These are phyloP conservation scores for Beta vulgaris DNA, from an alignment of 148 eudicot genomes.

Conservation along the genomic window DNA sequence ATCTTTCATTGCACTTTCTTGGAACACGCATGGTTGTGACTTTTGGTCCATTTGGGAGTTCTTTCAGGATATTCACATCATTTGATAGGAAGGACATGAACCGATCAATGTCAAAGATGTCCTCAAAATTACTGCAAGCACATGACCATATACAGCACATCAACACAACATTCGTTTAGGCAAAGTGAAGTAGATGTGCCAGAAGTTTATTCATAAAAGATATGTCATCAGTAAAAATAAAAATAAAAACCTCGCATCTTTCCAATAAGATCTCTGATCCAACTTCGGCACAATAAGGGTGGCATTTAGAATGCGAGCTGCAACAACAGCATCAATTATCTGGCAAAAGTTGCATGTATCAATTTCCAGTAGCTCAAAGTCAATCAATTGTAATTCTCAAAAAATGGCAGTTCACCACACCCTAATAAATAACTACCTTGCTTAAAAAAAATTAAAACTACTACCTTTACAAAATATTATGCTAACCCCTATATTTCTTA, in stretches of 20 bases:
- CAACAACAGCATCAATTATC: constrained; percentile 98
- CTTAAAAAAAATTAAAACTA: too few relatives aligned
- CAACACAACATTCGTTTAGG: not conserved
- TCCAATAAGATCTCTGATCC: constrained; percentile 95
- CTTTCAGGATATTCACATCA: constrained; percentile 76
- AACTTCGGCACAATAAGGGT: constrained; percentile 90
- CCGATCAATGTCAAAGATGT: constrained; percentile 84
- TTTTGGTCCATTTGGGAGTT: constrained; percentile 71
- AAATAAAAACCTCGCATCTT: constrained; percentile 73
- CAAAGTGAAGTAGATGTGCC: not conserved
- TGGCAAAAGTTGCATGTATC: constrained; percentile 32
- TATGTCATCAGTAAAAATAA: constrained; percentile 4
- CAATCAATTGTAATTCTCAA: not conserved
- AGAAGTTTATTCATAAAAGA: not conserved
- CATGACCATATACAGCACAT: constrained; percentile 22
- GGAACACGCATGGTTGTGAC: constrained; percentile 88
- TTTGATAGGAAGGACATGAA: constrained; percentile 64
- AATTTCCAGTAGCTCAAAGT: constrained; percentile 10
- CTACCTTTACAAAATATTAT: too few relatives aligned
- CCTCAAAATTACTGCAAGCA: constrained; percentile 78
- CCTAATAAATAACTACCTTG: not conserved
- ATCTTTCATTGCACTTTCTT: constrained; percentile 81
- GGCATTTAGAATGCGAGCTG: constrained; percentile 94
- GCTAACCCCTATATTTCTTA: too few relatives aligned
- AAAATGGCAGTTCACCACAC: not conserved